Percentiles rank a stretch among this genome's conserved stretches.
These are phyloP conservation scores for Backusella circina DNA, from an alignment of 192 early-diverging fungal genomes.

Conservation along the genomic window DNA sequence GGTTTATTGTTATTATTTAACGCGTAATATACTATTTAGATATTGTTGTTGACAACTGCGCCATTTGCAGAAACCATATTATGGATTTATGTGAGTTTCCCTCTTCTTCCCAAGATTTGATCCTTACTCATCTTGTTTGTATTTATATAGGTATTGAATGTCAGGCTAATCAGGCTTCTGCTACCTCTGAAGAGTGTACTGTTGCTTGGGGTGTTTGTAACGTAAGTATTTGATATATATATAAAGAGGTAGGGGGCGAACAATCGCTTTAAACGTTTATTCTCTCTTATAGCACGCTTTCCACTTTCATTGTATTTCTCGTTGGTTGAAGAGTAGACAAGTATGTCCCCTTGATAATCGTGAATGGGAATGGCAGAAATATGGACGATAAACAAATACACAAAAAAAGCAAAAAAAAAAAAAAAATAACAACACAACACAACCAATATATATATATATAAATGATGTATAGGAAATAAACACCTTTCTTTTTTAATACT, in stretches of 20 bases:
- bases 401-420: not conserved
- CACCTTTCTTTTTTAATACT: not conserved
- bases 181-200: conserved; percentile 89
- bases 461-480: not conserved
- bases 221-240: conserved; percentile 44
- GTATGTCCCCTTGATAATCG: conserved; percentile 98
- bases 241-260: not conserved
- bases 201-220: conserved; percentile 97
- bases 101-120: not conserved
- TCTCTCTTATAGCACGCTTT: conserved; percentile 77
- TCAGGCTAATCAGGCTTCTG: conserved; percentile 95
- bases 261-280: not conserved
- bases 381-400: conserved; percentile 30
- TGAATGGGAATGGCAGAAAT: conserved; percentile 98
- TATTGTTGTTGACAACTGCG: conserved; percentile 97
- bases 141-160: conserved; percentile 81
- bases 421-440: not conserved
- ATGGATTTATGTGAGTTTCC: conserved; percentile 89
- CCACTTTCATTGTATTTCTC: conserved; percentile 97
- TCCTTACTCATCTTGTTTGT: not conserved
- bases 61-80: conserved; percentile 99
- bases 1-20: not conserved
- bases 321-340: conserved; percentile 95
- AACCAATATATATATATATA: not conserved
- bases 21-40: conserved; percentile 48